Conservation (phyloP, 805 yeast genomes). For the Candida multigemmis region DNA sequence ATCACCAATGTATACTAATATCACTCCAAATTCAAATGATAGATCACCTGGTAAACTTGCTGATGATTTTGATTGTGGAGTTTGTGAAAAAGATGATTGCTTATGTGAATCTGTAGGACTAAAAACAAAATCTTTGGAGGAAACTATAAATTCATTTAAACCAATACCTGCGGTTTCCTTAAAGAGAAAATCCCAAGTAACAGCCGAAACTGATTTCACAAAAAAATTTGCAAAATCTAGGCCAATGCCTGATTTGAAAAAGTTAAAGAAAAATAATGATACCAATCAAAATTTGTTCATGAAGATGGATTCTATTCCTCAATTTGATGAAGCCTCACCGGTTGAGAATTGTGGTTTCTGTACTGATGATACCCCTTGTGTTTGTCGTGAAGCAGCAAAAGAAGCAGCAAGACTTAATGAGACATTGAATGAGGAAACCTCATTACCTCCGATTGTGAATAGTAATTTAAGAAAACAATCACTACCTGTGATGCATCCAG, state of each 20-base stretch:
- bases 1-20: too few species aligned
- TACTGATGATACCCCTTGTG: conserved; percentile 85
- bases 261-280: conserved; percentile 8
- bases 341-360: conserved; percentile 89
- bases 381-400: conserved; percentile 72
- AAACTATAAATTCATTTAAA: conserved; percentile 33
- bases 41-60: conserved; percentile 7
- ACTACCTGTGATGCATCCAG: conserved; percentile 56
- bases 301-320: conserved; percentile 6
- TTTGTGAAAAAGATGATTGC: conserved; percentile 63
- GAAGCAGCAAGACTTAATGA: conserved; percentile 34
- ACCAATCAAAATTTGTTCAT: conserved; percentile 2
- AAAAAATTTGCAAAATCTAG: conserved; percentile 25
- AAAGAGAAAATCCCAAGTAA: conserved; percentile 21
- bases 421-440: conserved; percentile 17
- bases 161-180: conserved; percentile 66
- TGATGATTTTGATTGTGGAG: conserved; percentile 44
- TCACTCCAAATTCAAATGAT: conserved; percentile 8
- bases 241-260: conserved; percentile 29
- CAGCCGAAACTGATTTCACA: conserved; percentile 50
- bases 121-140: conserved; percentile 19
- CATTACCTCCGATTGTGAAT: conserved; percentile 34
- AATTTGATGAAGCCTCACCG: conserved; percentile 38
- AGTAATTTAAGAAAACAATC: conserved; percentile 23
- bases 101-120: conserved; percentile 50